A percentile compares a stretch with the other conserved stretches of the same genome.
phyloP scores from a whole-genome alignment of 2,329 filamentous ascomycete species.

The Scolecobasidium constrictum region DNA sequence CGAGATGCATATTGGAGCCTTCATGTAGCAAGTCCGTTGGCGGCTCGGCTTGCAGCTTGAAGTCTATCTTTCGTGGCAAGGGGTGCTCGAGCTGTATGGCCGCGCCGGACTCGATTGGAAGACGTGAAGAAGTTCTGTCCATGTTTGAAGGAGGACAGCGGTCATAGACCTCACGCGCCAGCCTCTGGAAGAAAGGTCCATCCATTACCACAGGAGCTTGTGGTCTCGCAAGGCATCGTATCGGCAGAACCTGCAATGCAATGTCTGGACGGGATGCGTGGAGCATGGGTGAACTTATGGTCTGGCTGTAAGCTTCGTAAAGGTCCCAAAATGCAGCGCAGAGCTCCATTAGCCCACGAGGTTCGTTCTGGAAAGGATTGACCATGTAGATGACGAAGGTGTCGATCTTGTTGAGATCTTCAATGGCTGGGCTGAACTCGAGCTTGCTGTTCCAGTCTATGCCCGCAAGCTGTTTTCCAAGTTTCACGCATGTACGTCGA shows the following conservation, averaged over 20 bases:
- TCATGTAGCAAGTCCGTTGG: conserved; percentile 66
- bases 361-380: conserved; percentile 50
- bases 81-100: conserved; percentile 63
- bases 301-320: conserved; percentile 51
- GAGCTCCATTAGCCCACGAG: conserved; percentile 51
- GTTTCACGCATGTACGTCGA: conserved; percentile 25
- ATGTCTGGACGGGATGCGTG: conserved; percentile 39
- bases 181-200: conserved; percentile 45
- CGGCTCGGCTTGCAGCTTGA: conserved; percentile 57
- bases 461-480: conserved; percentile 28
- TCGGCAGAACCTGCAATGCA: conserved; percentile 66
- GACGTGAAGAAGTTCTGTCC: conserved; percentile 35
- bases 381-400: conserved; percentile 64
- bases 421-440: conserved; percentile 9
- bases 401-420: conserved; percentile 38
- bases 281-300: conserved; percentile 21
- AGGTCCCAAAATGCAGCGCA: conserved; percentile 65
- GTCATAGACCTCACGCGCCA: conserved; percentile 69
- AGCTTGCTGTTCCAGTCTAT: conserved; percentile 18
- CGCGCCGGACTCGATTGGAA: conserved; percentile 48
- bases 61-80: conserved; percentile 58
- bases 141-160: conserved; percentile 42
- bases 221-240: conserved; percentile 54
- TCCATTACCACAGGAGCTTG: conserved; percentile 52
- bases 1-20: conserved; percentile 70